Percentiles rank a stretch among this genome's conserved stretches.
Conservation (phyloP, 2,329 filamentous ascomycete genomes). For the Dichotomopilus funicola region DNA sequence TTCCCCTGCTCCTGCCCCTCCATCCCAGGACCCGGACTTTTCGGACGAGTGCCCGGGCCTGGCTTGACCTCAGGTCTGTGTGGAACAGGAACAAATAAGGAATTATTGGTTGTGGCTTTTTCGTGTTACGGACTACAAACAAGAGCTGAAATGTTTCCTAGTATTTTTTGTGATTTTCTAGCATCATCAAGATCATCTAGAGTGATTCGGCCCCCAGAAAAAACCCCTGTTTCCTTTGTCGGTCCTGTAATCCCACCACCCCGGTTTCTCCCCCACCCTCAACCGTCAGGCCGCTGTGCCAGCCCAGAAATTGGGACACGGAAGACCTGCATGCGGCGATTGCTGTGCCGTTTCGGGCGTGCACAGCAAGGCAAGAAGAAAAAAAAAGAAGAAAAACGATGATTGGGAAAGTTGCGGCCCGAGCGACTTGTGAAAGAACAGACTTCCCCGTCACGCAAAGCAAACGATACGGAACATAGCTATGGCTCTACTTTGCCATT, state of each 20-base stretch:
- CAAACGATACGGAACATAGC: no score
- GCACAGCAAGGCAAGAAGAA: neutral
- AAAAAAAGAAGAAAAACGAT: neutral
- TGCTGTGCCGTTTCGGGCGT: neutral
- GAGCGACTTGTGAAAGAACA: neutral
- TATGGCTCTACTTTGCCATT: no score
- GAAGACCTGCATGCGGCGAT: constrained; percentile 1
- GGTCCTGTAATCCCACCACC: constrained; percentile 7
- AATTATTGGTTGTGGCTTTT: no score
- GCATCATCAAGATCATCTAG: neutral
- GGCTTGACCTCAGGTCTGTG: neutral
- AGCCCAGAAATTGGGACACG: neutral
- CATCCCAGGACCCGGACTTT: neutral
- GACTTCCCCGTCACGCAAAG: no score
- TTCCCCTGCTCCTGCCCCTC: neutral
- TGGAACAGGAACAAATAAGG: no score
- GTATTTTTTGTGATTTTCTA: neutral
- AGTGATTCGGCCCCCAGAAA: no score
- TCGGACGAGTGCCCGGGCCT: neutral
- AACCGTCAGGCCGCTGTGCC: constrained; percentile 2
- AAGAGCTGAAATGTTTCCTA: neutral
- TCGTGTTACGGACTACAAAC: no score
- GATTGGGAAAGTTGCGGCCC: neutral
- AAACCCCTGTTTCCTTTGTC: neutral
- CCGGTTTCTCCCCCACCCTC: neutral